These are phyloP conservation scores for Aspergillus phoenicis DNA, from an alignment of 2,329 filamentous ascomycete species.

Conservation along the genomic window DNA sequence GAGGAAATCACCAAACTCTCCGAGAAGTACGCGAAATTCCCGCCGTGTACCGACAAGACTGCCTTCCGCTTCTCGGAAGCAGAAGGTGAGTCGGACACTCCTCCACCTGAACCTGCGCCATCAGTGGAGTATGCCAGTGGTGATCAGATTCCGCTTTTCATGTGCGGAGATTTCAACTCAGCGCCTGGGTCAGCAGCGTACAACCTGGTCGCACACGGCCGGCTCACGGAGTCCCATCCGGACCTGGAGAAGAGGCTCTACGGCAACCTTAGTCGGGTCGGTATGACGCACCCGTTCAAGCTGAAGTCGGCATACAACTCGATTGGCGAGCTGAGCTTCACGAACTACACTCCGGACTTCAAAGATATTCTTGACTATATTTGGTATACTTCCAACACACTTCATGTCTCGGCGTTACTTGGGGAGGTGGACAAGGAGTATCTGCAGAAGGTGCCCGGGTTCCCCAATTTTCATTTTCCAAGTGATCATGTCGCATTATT, in stretches of 20 bases:
- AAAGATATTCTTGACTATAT: slow-evolving; percentile 93
- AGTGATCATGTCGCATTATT: slow-evolving; percentile 89
- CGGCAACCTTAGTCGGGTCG: slow-evolving; percentile 87
- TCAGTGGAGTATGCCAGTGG: slow-evolving; percentile 85
- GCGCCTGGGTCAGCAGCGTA: slow-evolving; percentile 84
- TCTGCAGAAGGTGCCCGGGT: slow-evolving; percentile 82
- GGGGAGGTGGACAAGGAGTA: slow-evolving; percentile 86
- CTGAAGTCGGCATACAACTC: slow-evolving; percentile 86
- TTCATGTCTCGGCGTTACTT: slow-evolving; percentile 80
- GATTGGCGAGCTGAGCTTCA: slow-evolving; percentile 85
- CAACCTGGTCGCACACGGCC: slow-evolving; percentile 81
- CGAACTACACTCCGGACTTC: slow-evolving; percentile 96
- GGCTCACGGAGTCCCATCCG: slow-evolving; percentile 73
- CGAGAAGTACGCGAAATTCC: slow-evolving; percentile 79
- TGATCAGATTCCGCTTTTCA: slow-evolving; percentile 83
- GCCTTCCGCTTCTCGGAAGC: slow-evolving; percentile 55
- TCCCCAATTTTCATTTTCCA: slow-evolving; percentile 93
- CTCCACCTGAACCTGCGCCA: slow-evolving; percentile 64
- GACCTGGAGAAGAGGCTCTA: slow-evolving; percentile 83
- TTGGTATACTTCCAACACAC: slow-evolving; percentile 90
- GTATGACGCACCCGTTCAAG: slow-evolving; percentile 92
- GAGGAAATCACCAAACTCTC: slow-evolving; percentile 85
- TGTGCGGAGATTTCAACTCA: slow-evolving; percentile 97
- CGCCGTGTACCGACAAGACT: slow-evolving; percentile 78
- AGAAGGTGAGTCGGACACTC: slow-evolving; percentile 48